phyloP scores from a whole-genome alignment of 2,329 filamentous ascomycete species.

The Colletotrichum musicola region DNA sequence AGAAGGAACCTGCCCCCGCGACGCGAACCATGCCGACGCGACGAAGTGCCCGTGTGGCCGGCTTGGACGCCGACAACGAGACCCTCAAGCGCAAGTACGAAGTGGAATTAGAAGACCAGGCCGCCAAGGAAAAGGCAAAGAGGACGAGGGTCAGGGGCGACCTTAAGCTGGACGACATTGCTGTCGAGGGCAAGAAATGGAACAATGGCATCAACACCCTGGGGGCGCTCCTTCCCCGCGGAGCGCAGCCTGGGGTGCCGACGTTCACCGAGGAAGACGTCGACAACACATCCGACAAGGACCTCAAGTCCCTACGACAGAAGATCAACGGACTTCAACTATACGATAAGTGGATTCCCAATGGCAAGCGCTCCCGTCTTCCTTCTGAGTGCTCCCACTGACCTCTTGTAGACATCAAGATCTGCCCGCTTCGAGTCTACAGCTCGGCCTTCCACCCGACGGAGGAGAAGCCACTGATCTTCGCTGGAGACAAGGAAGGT shows the following conservation, averaged over 20 bases:
- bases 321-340: constrained; percentile 82
- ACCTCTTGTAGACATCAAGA: constrained; percentile 78
- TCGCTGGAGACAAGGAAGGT: constrained; percentile 94
- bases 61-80: constrained; percentile 62
- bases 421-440: constrained; percentile 90
- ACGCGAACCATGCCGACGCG: constrained; percentile 60
- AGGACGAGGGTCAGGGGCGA: constrained; percentile 65
- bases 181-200: constrained; percentile 84
- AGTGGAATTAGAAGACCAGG: constrained; percentile 60
- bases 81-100: constrained; percentile 64
- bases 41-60: constrained; percentile 70
- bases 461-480: constrained; percentile 85
- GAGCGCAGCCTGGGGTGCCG: constrained; percentile 82
- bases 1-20: constrained; percentile 53
- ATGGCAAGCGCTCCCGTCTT: constrained; percentile 63
- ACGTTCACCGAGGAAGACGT: constrained; percentile 91
- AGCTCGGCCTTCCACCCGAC: constrained; percentile 90
- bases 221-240: constrained; percentile 69
- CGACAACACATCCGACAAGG: constrained; percentile 81
- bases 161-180: constrained; percentile 80
- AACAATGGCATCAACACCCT: constrained; percentile 76
- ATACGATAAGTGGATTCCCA: constrained; percentile 87
- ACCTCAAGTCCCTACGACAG: constrained; percentile 78
- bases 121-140: constrained; percentile 67
- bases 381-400: background rate